A percentile compares a stretch with the other conserved stretches of the same genome.
Conservation (phyloP, 2,329 filamentous ascomycete species). For the Colletotrichum liaoningense region DNA sequence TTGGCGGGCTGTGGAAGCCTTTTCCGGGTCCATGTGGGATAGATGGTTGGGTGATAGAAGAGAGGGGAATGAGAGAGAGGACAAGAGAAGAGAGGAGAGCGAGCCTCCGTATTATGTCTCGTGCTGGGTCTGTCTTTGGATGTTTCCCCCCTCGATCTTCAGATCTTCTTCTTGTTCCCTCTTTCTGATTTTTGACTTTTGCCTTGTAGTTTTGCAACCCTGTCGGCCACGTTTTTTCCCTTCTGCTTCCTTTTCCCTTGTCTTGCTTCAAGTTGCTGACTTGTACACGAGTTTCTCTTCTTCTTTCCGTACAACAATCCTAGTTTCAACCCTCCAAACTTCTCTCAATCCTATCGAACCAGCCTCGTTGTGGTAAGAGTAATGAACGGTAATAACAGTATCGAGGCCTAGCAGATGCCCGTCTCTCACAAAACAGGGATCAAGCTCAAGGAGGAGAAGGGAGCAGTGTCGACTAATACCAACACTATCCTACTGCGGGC, state of each 20-base stretch:
- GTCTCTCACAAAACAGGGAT: not conserved
- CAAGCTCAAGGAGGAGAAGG: not conserved
- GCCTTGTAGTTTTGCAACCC: not conserved
- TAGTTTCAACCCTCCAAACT: no score
- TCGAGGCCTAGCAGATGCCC: no score
- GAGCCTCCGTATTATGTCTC: not conserved
- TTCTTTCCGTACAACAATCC: no score
- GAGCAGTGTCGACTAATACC: not conserved
- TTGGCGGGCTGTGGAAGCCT: slow-evolving; percentile 7
- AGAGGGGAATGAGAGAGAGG: not conserved
- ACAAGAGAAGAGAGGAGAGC: not conserved
- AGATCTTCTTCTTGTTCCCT: not conserved
- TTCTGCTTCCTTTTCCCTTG: not conserved
- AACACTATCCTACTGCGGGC: not conserved
- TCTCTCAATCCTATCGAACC: not conserved
- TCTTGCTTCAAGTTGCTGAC: not conserved
- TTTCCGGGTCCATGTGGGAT: slow-evolving; percentile 30
- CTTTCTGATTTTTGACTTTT: not conserved
- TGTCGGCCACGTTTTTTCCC: not conserved
- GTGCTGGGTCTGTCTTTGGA: not conserved
- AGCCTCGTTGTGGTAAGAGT: not conserved
- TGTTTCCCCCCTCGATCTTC: not conserved
- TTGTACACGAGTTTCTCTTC: not conserved
- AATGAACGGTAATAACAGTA: not conserved
- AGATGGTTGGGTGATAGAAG: no score